Conservation (phyloP, 2,329 filamentous ascomycete genomes). For the Diaporthe ampelina region DNA sequence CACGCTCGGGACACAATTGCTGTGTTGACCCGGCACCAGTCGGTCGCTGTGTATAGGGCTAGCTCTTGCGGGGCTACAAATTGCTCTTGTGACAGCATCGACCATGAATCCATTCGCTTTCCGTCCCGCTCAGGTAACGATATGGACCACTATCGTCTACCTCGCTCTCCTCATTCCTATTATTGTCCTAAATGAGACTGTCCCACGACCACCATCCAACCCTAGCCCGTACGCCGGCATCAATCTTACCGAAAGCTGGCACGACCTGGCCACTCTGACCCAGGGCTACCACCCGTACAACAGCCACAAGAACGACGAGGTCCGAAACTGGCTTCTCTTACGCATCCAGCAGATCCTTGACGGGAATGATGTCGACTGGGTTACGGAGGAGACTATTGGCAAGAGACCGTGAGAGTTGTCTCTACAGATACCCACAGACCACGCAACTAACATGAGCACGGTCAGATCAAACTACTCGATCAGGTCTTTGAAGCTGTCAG, state of each 20-base stretch:
- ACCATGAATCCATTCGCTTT: slow-evolving; percentile 77
- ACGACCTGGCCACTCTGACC: slow-evolving; percentile 83
- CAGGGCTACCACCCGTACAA: slow-evolving; percentile 89
- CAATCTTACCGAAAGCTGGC: slow-evolving; percentile 89
- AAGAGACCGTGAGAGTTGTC: slow-evolving; percentile 42
- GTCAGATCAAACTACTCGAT: slow-evolving; percentile 30
- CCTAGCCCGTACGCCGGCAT: slow-evolving; percentile 69
- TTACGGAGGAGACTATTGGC: slow-evolving; percentile 53
- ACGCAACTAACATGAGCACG: neutral
- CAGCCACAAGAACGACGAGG: slow-evolving; percentile 83
- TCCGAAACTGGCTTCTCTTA: slow-evolving; percentile 81
- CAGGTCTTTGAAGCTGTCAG: slow-evolving; percentile 14
- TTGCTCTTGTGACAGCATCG: slow-evolving; percentile 22
- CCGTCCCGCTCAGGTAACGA: slow-evolving; percentile 82
- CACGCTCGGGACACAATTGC: neutral
- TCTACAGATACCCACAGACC: neutral
- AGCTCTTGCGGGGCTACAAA: neutral
- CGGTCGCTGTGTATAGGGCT: neutral
- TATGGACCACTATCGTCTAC: slow-evolving; percentile 84
- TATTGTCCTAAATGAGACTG: slow-evolving; percentile 80
- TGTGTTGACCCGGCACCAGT: slow-evolving; percentile 6
- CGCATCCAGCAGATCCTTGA: slow-evolving; percentile 80
- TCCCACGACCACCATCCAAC: slow-evolving; percentile 75
- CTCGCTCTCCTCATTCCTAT: slow-evolving; percentile 81
- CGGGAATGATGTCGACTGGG: slow-evolving; percentile 68